These are phyloP conservation scores for Pichia sp. DNA, from an alignment of 1,139 yeast genomes.

Conservation along the genomic window DNA sequence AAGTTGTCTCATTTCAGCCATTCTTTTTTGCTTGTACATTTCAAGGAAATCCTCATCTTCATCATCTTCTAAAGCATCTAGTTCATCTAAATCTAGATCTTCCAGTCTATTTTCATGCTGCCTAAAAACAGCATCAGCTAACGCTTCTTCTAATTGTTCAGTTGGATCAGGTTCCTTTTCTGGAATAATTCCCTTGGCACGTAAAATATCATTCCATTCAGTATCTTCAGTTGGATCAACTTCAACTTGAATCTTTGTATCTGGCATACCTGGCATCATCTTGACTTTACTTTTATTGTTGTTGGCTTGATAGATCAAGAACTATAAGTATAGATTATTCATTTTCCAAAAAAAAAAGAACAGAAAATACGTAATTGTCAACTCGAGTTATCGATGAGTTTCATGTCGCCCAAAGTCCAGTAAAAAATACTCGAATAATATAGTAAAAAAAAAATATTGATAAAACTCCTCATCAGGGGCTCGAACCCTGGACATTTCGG, in stretches of 20 bases:
- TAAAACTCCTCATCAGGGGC: constrained; percentile 20
- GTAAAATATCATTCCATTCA: constrained; percentile 94
- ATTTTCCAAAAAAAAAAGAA: too few species aligned
- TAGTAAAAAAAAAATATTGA: constrained; percentile 6
- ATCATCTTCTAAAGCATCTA: constrained; percentile 48
- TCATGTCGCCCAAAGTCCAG: too few species aligned
- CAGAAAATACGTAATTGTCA: too few species aligned
- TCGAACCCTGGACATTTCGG: constrained; percentile 25
- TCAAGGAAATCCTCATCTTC: constrained; percentile 32
- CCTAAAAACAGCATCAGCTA: constrained; percentile 70
- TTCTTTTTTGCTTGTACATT: constrained; percentile 66
- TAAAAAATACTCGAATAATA: neutral
- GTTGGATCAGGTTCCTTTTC: constrained; percentile 88
- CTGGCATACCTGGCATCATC: constrained; percentile 20
- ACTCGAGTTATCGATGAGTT: too few species aligned
- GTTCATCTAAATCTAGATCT: constrained; percentile 66
- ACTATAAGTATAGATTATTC: too few species aligned
- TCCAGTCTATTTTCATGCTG: constrained; percentile 77
- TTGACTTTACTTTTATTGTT: too few species aligned
- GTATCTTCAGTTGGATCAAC: constrained; percentile 96
- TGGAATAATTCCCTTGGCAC: constrained; percentile 88
- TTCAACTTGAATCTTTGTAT: constrained; percentile 61
- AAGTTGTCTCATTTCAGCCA: constrained; percentile 62
- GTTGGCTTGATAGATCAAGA: too few species aligned
- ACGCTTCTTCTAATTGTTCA: constrained; percentile 76